phyloP scores from a whole-genome alignment of 176 grass and related monocot species.

The Cenchrus americanus region DNA sequence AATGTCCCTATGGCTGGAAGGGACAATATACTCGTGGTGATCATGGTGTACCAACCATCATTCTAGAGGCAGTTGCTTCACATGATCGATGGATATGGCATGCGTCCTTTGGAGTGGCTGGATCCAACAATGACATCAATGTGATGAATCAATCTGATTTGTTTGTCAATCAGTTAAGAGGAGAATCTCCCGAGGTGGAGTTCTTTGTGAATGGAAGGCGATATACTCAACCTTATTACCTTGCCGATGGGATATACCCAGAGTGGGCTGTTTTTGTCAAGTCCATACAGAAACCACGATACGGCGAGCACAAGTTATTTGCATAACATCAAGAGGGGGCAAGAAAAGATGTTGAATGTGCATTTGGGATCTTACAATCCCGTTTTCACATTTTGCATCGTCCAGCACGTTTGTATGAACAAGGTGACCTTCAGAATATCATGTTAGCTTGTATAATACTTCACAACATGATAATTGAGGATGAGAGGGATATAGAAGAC shows the following conservation, averaged over 20 bases:
- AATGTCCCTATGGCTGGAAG: no score
- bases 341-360: constrained; percentile 2
- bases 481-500: background rate
- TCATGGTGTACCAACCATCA: no score
- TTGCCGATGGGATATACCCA: background rate
- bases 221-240: background rate
- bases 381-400: background rate
- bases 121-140: background rate
- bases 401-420: background rate
- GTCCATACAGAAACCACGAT: background rate
- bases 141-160: background rate
- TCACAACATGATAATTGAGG: background rate
- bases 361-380: background rate
- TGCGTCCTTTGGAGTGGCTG: no score
- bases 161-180: background rate
- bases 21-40: no score
- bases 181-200: background rate
- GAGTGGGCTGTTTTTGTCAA: background rate
- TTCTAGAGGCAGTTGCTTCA: no score
- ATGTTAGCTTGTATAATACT: background rate
- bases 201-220: background rate
- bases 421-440: background rate
- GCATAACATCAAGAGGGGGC: background rate
- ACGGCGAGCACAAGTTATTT: background rate
- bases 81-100: no score